Conservation (phyloP, 345 rosid species). For the Pugionium cornutum region DNA sequence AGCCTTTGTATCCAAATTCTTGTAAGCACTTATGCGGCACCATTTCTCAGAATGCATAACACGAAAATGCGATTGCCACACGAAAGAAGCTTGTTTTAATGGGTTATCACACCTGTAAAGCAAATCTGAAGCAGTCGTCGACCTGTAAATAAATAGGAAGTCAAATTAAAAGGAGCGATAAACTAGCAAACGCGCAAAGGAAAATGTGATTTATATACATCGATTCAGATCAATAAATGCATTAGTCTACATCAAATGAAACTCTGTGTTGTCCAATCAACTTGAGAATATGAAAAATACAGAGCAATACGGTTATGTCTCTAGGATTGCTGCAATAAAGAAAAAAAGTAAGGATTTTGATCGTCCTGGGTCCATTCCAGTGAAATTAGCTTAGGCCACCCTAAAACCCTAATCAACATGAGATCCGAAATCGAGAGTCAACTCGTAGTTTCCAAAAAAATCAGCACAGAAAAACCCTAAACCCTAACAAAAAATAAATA, state of each 20-base stretch:
- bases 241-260: background rate
- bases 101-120: conserved; percentile 13
- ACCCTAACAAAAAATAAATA: conserved; percentile 14
- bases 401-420: conserved; percentile 33
- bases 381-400: conserved; percentile 28
- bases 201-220: background rate
- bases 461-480: conserved; percentile 27
- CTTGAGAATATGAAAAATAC: background rate
- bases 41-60: conserved; percentile 60
- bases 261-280: no score
- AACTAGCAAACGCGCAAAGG: background rate
- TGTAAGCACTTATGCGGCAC: conserved; percentile 64
- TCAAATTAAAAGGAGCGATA: conserved; percentile 7
- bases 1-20: conserved; percentile 73
- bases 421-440: conserved; percentile 27
- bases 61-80: conserved; percentile 22
- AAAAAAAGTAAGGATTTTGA: conserved; percentile 2
- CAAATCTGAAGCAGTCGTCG: background rate
- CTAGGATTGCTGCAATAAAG: background rate
- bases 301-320: background rate
- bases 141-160: conserved; percentile 13
- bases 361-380: conserved; percentile 11
- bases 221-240: no score
- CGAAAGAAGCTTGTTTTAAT: conserved; percentile 12
- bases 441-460: background rate